Percentiles rank a stretch among this genome's conserved stretches.
Evolutionary conservation across 1,284 basidiomycete species (phyloP).

Genomic region (Ustilago xerochloae): DNA sequence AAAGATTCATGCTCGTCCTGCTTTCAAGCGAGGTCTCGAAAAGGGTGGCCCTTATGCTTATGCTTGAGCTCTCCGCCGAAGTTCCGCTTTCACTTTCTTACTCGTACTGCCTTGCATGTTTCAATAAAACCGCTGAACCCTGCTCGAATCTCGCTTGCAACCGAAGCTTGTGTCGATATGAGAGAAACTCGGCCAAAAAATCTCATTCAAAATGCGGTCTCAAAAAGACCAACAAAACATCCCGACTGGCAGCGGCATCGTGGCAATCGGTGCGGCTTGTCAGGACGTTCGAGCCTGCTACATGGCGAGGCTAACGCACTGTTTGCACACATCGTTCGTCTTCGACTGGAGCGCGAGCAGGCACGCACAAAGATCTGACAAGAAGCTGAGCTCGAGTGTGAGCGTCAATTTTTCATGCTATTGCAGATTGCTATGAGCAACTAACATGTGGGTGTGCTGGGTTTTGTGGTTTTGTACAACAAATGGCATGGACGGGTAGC

Average conservation of each 20-base stretch:
- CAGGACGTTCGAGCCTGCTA: no score
- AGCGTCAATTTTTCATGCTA: constrained; percentile 35
- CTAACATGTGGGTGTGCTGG: constrained; percentile 22
- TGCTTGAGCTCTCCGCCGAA: constrained; percentile 18
- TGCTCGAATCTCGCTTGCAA: no score
- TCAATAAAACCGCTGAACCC: no score
- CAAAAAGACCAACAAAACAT: neutral
- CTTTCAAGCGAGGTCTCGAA: constrained; percentile 59
- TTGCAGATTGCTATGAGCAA: constrained; percentile 15
- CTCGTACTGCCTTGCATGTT: no score
- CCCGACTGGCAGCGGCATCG: neutral
- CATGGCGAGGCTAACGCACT: no score
- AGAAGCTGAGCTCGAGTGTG: constrained; percentile 30
- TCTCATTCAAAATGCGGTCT: neutral
- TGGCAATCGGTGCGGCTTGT: neutral
- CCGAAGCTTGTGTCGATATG: no score
- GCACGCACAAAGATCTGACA: neutral
- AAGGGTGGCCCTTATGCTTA: constrained; percentile 62
- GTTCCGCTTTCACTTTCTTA: no score
- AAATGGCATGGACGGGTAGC: constrained; percentile 1
- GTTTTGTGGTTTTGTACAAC: constrained; percentile 41
- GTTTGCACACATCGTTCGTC: no score
- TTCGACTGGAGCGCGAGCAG: no score
- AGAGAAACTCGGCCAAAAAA: no score
- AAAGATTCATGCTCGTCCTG: constrained; percentile 58